These are phyloP conservation scores for Stephania cephalantha DNA, from an alignment of 164 flowering plant genomes.

Conservation along the genomic window DNA sequence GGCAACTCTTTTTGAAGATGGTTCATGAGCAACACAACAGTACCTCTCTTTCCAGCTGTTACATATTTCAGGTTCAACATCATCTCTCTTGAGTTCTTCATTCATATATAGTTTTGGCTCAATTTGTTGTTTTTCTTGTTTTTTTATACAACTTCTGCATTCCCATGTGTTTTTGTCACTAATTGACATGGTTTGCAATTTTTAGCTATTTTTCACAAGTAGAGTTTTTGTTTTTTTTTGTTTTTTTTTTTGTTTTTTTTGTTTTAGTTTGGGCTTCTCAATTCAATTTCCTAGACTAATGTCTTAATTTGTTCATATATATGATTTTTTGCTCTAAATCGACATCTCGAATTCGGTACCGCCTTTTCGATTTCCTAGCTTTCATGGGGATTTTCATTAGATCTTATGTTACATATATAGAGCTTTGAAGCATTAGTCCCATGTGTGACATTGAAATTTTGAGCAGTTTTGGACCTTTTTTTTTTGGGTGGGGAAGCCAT, in stretches of 20 bases:
- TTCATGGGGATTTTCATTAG: neutral
- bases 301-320: neutral
- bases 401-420: neutral
- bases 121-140: conserved; percentile 1
- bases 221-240: neutral
- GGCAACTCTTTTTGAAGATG: conserved; percentile 19
- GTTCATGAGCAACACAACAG: conserved; percentile 23
- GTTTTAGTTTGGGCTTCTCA: neutral
- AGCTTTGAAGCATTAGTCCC: neutral
- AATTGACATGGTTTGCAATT: too few species aligned
- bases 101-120: neutral
- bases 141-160: neutral
- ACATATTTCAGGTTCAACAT: conserved; percentile 24
- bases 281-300: neutral
- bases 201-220: neutral
- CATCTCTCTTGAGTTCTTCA: neutral
- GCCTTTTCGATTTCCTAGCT: neutral
- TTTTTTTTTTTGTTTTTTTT: too few species aligned
- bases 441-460: neutral
- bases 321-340: neutral
- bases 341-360: neutral
- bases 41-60: conserved; percentile 8
- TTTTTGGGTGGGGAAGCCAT: too few species aligned
- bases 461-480: neutral
- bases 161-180: neutral